Evolutionary conservation across 768 basidiomycete species (phyloP), one percentile per base, ranked within the genome.

Genomic region (Boletus tylopilopsis): DNA sequence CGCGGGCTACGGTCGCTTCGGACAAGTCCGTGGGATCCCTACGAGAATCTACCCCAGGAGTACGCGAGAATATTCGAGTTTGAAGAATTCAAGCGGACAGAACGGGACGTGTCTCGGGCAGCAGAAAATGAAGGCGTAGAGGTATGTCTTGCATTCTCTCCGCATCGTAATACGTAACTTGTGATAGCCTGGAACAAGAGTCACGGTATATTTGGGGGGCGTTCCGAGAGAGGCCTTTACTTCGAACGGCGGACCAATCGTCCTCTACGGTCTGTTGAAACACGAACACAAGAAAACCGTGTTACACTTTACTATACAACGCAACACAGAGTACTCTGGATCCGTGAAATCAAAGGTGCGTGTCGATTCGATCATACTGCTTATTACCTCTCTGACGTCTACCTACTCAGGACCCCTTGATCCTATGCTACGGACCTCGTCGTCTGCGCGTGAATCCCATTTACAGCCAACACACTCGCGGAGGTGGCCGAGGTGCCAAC

Each of bases 21-120:
- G 32, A 98, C 95, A 6, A 94, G 90, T 64, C 91, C 90, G 32
- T 99, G 95, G 96, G 96, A 98, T 66, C 85, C 95, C 8, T 97
- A 87, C 59, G 95, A 99, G 69, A 94, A 94, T 61, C 75, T 99
- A 11, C 95, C 95, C 12, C 71, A 85, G 42, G 94, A 99, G 64
- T 98, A 98, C 61, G 92, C 87, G 3, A 79, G 87, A 35, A 95
- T 97, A 58, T 99, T 98, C 71, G 90, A 94, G 66, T 96, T 98
- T 61, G 94, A 97, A 69, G 90, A 94, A 59, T 96, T 88, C 73
- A 89, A 84, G 65, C 79, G 86, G 18, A 96, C 93, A 6, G 87
- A 90, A 59, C 75, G 87, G 11, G 76, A 74, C 37, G 80, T 92
- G 30, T 79, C 77, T 47, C 76, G 83, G 50, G 73, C 80, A 45